Evolutionary conservation across 2,329 filamentous ascomycete species (phyloP).

Genomic region (Shiraia sp.): DNA sequence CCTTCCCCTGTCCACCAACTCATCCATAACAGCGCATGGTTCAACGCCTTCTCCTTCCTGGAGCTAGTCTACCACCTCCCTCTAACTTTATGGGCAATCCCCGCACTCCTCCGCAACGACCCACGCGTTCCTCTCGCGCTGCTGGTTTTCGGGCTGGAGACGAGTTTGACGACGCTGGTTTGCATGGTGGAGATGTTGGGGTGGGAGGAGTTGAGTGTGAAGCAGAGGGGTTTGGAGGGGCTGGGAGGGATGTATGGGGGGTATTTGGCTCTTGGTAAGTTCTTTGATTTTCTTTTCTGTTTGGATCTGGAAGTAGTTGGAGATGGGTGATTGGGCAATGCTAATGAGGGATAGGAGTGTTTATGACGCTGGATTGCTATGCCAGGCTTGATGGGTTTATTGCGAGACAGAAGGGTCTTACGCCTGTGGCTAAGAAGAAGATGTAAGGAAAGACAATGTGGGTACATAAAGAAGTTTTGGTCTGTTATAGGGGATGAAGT

Average conservation of each 20-base stretch:
- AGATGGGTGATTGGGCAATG: background rate
- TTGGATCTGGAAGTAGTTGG: too few species aligned
- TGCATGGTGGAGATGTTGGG: conserved; percentile 65
- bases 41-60: conserved; percentile 60
- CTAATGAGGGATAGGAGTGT: conserved; percentile 22
- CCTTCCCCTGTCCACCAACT: background rate
- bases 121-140: conserved; percentile 63
- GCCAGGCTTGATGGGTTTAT: conserved; percentile 36
- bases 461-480: too few species aligned
- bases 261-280: conserved; percentile 40
- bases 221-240: conserved; percentile 32
- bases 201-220: conserved; percentile 48
- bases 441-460: conserved; percentile 14
- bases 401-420: conserved; percentile 24
- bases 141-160: conserved; percentile 62
- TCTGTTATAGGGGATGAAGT: too few species aligned
- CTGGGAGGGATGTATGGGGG: conserved; percentile 46
- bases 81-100: conserved; percentile 62
- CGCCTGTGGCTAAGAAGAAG: conserved; percentile 35
- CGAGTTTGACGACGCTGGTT: conserved; percentile 63
- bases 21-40: conserved; percentile 54
- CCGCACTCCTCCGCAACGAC: conserved; percentile 60
- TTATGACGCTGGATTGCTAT: conserved; percentile 44
- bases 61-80: conserved; percentile 66
- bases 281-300: conserved; percentile 5